phyloP scores from a whole-genome alignment of 176 grass and related monocot species.

The Secale cereale region DNA sequence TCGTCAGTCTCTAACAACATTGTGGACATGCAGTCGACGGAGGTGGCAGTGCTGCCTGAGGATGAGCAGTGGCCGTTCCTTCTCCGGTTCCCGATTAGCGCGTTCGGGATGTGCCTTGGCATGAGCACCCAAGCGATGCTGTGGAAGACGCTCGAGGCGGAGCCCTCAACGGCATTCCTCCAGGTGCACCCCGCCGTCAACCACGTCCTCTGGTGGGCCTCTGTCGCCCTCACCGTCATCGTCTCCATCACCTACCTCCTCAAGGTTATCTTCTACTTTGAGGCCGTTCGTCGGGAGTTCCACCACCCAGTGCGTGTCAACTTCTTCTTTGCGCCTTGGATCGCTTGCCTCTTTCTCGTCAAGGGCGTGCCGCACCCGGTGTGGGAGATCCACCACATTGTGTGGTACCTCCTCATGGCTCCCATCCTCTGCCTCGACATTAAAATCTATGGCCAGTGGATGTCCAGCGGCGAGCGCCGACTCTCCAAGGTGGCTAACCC shows the following conservation, averaged over 20 bases:
- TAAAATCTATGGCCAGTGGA: neutral
- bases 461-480: neutral
- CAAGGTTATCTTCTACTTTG: conserved; percentile 68
- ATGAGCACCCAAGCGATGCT: neutral
- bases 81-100: neutral
- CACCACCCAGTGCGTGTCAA: conserved; percentile 78
- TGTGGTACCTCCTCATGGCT: conserved; percentile 54
- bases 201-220: neutral
- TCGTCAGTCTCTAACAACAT: neutral
- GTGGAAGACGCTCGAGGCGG: neutral
- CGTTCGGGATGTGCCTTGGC: neutral
- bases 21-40: neutral
- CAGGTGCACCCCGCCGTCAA: neutral
- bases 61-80: neutral
- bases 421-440: conserved; percentile 13
- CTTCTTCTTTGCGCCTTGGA: conserved; percentile 86
- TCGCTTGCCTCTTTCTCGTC: conserved; percentile 60
- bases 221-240: neutral
- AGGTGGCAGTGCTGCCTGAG: neutral
- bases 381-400: neutral
- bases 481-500: neutral
- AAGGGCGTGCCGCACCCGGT: conserved; percentile 29
- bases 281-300: conserved; percentile 58
- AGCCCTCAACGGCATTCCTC: neutral
- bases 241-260: conserved; percentile 54